Evolutionary conservation across 2,329 filamentous ascomycete species (phyloP).

Genomic region (Pseudomassariella vexata): DNA sequence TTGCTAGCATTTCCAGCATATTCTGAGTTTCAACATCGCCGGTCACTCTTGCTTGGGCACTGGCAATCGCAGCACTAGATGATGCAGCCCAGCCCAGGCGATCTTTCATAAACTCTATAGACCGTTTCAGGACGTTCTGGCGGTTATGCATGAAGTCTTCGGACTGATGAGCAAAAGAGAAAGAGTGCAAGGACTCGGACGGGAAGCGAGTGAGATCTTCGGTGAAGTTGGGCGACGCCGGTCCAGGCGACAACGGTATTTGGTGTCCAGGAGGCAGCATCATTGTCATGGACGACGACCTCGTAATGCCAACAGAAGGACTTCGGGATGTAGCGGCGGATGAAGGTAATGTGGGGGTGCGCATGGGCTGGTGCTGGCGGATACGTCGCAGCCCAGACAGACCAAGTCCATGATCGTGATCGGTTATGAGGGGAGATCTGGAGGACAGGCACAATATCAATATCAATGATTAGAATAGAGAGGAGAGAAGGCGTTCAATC

Average conservation of each 20-base stretch:
- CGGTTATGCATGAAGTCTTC: slow-evolving; percentile 88
- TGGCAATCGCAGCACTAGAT: slow-evolving; percentile 69
- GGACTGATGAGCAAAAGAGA: slow-evolving; percentile 94
- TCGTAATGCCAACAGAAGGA: slow-evolving; percentile 52
- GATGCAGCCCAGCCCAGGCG: slow-evolving; percentile 72
- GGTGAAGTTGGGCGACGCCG: slow-evolving; percentile 68
- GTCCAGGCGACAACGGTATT: slow-evolving; percentile 52
- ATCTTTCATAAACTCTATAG: slow-evolving; percentile 94
- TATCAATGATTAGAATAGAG: slow-evolving; percentile 3
- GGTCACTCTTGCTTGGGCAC: slow-evolving; percentile 73
- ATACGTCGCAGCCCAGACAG: slow-evolving; percentile 87
- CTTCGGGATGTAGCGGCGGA: slow-evolving; percentile 59
- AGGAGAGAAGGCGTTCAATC: background rate
- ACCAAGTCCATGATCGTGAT: slow-evolving; percentile 83
- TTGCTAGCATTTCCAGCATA: slow-evolving; percentile 82
- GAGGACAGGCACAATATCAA: slow-evolving; percentile 15
- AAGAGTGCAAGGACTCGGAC: slow-evolving; percentile 93
- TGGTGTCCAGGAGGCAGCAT: slow-evolving; percentile 54
- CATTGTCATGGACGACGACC: slow-evolving; percentile 66
- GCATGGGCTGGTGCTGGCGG: slow-evolving; percentile 71
- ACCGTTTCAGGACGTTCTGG: slow-evolving; percentile 87
- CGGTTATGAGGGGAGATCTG: slow-evolving; percentile 76
- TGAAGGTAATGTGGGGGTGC: slow-evolving; percentile 59
- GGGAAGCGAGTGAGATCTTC: slow-evolving; percentile 93
- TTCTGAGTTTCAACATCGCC: slow-evolving; percentile 84